Conservation (phyloP, 441 rosid genomes). For the Populus tomentosa region DNA sequence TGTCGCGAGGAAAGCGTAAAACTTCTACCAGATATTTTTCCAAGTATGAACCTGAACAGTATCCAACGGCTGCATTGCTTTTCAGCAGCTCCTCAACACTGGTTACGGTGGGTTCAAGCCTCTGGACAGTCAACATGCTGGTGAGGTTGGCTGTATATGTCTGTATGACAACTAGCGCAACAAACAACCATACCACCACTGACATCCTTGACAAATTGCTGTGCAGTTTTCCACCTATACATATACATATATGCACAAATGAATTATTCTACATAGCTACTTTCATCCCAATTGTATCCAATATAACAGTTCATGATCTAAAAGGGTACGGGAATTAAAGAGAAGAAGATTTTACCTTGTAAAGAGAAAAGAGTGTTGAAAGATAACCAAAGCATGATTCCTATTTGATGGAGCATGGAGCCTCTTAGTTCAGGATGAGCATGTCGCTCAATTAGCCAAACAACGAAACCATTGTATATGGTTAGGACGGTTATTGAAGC, state of each 20-base stretch:
- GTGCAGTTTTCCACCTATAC: conserved; percentile 20
- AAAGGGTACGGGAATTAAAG: too few relatives aligned
- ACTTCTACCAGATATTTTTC: conserved; percentile 16
- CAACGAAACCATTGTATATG: conserved; percentile 27
- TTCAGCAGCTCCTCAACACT: conserved; percentile 16
- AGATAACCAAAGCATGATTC: conserved; percentile 22
- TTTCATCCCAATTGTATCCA: too few relatives aligned
- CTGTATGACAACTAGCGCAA: conserved; percentile 29
- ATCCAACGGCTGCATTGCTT: conserved; percentile 23
- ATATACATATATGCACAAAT: background rate
- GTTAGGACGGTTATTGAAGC: conserved; percentile 9
- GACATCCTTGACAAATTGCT: conserved; percentile 34
- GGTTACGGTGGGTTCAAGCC: conserved; percentile 1
- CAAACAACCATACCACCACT: conserved; percentile 32
- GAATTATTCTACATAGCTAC: too few relatives aligned
- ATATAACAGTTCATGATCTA: too few relatives aligned
- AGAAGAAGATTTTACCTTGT: conserved; percentile 9
- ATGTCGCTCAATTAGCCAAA: conserved; percentile 31
- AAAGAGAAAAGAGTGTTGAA: conserved; percentile 28
- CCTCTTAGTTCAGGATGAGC: conserved; percentile 10
- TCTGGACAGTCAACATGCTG: conserved; percentile 24
- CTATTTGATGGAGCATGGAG: conserved; percentile 13
- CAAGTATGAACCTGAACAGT: conserved; percentile 5
- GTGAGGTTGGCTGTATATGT: conserved; percentile 33
- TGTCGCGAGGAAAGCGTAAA: conserved; percentile 5